phyloP scores from a whole-genome alignment of 2,329 filamentous ascomycete genomes.

The Claviceps humidiphila region DNA sequence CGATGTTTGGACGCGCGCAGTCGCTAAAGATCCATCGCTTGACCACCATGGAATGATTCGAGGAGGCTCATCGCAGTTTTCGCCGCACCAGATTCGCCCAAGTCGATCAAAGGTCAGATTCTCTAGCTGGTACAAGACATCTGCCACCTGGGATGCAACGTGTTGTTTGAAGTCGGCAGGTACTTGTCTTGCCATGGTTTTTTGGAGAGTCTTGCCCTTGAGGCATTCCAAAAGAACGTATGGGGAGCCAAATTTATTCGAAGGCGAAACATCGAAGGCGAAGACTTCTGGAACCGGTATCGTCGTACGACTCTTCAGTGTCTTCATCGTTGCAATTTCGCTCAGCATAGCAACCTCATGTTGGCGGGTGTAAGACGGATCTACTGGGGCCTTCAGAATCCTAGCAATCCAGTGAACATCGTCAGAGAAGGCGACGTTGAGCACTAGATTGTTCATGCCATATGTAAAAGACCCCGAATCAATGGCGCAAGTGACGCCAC shows the following conservation, averaged over 20 bases:
- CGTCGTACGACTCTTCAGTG: slow-evolving; percentile 1
- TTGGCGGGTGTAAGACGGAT: slow-evolving; percentile 1
- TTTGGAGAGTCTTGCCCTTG: slow-evolving; percentile 1
- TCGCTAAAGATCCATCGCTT: neutral
- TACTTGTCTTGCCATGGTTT: slow-evolving; percentile 2
- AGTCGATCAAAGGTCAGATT: slow-evolving; percentile 4
- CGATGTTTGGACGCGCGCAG: slow-evolving; percentile 2
- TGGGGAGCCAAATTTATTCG: slow-evolving; percentile 5
- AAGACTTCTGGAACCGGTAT: slow-evolving; percentile 5
- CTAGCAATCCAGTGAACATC: slow-evolving; percentile 5
- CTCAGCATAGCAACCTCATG: slow-evolving; percentile 5
- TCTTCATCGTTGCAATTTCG: slow-evolving; percentile 6
- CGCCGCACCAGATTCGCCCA: slow-evolving; percentile 6
- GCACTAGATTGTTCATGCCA: slow-evolving; percentile 6
- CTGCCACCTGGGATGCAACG: neutral
- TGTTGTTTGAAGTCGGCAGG: neutral
- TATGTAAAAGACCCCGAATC: slow-evolving; percentile 8
- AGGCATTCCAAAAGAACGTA: slow-evolving; percentile 6
- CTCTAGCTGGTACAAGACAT: slow-evolving; percentile 6
- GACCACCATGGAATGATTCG: slow-evolving; percentile 3
- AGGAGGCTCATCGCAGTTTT: slow-evolving; percentile 7
- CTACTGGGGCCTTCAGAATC: slow-evolving; percentile 2
- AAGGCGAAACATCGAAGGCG: slow-evolving; percentile 1
- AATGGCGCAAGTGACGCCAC: slow-evolving; percentile 1
- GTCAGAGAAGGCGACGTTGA: slow-evolving; percentile 5